Evolutionary conservation across 371 early-diverging fungal genomes (phyloP).

Genomic region (Syncephalastrum sp.): DNA sequence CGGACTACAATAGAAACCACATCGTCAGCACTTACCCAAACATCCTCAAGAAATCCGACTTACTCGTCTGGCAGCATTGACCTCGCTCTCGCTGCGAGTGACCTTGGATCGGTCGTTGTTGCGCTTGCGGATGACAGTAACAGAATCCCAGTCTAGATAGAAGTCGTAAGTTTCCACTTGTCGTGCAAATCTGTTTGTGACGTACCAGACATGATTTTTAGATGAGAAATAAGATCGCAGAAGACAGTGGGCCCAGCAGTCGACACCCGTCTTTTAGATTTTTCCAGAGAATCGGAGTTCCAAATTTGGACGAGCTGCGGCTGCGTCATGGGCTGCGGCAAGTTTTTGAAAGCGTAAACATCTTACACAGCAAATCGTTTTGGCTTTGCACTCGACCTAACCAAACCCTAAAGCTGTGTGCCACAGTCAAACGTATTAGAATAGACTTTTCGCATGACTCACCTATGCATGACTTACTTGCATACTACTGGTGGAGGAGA

Average conservation of each 20-base stretch:
- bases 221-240: no score
- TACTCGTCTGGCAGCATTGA: constrained; percentile 82
- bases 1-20: constrained; percentile 35
- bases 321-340: background rate
- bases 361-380: background rate
- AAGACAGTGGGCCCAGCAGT: background rate
- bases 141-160: constrained; percentile 68
- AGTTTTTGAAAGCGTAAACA: no score
- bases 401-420: background rate
- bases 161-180: background rate
- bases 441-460: no score
- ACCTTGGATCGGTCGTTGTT: constrained; percentile 60
- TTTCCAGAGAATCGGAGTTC: constrained; percentile 1
- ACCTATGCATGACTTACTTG: no score
- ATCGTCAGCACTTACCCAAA: constrained; percentile 47
- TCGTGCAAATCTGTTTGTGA: background rate
- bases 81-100: constrained; percentile 61
- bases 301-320: background rate
- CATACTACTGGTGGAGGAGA: no score
- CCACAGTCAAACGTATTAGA: no score
- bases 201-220: constrained; percentile 11
- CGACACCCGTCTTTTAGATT: background rate
- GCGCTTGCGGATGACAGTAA: constrained; percentile 80
- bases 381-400: background rate
- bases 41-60: constrained; percentile 10